Base-by-base conservation (phyloP, 805 yeast species). In the Monosporozyma aerobia region DNA sequence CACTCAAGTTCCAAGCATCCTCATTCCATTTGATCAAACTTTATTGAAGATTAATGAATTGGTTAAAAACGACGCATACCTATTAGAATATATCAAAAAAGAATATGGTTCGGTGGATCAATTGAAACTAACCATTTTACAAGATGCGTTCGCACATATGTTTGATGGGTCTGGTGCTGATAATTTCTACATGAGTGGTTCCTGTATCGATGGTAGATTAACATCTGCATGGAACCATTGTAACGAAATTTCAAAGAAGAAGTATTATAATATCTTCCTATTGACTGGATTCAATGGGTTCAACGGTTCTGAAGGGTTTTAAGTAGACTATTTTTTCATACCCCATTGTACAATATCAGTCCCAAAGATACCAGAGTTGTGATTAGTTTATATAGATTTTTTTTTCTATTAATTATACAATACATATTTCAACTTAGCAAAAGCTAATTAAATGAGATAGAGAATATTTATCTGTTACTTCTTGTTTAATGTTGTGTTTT, bases 151-250 rank as follows among this genome's bases (percentile, higher is more conserved):
- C 54, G 72, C 75, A 3, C 76, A 73, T 55, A 72, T 72, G 75
- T 72, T 84, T 65, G 89, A 85, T 64, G 90, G 94, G 2, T 82
- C 88, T 9, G 95, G 95, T 48, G 90, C 90, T 9, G 89, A 85
- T 62, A 86, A 86, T 65, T 86, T 83, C 65, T 85, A 82, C 64
- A 85, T 85, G 75, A 87, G 90, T 32, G 95, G 95, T 2, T 81
- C 87, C 2, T 86, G 95, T 69, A 86, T 86, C 49, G 95, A 86
- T 65, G 95, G 94, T 22, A 77, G 90, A 51, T 71, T 86, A 48
- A 86, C 94, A 0, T 79, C 86, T 51, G 87, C 90, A 2, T 87
- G 92, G 88, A 87, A 85, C 61, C 87, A 87, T 76, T 85, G 90
- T 52, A 86, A 85, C 63, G 77, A 77, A 56, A 80, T 86, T 43